phyloP scores from a whole-genome alignment of 148 eudicot species.

The Nyssa sinensis region DNA sequence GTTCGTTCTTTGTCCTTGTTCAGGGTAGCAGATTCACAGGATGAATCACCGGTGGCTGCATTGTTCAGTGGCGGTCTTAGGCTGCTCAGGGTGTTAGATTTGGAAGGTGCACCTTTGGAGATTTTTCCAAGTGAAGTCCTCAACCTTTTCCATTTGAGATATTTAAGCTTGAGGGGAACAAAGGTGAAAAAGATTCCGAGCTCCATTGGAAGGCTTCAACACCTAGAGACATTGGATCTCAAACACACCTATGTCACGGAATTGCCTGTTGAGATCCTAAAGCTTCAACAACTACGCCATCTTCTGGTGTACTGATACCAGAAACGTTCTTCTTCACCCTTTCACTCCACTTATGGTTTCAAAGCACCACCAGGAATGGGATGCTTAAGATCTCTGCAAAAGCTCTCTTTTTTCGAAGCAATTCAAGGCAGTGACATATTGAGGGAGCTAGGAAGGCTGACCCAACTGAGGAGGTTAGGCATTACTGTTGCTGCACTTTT shows the following conservation, averaged over 20 bases:
- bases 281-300: slow-evolving; percentile 4
- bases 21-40: neutral
- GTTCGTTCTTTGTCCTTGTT: neutral
- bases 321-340: too few relatives aligned
- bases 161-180: slow-evolving; percentile 6
- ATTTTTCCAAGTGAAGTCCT: slow-evolving; percentile 8
- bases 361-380: slow-evolving; percentile 9
- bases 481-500: too few relatives aligned
- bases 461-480: slow-evolving; percentile 2
- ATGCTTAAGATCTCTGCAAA: neutral
- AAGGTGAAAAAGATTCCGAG: neutral
- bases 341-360: too few relatives aligned
- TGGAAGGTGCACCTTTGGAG: neutral
- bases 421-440: neutral
- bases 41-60: too few relatives aligned
- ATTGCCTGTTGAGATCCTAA: slow-evolving; percentile 15
- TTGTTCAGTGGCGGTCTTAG: neutral
- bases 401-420: slow-evolving; percentile 16
- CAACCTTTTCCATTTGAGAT: neutral
- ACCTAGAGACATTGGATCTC: slow-evolving; percentile 11
- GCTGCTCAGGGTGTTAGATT: slow-evolving; percentile 4
- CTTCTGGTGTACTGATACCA: slow-evolving; percentile 1
- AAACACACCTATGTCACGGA: neutral
- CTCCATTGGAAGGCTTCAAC: neutral
- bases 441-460: slow-evolving; percentile 4